Percentiles rank a stretch among this genome's conserved stretches.
These are phyloP conservation scores for Sphagnurus paluster DNA, from an alignment of 1,284 basidiomycete genomes.

Conservation along the genomic window DNA sequence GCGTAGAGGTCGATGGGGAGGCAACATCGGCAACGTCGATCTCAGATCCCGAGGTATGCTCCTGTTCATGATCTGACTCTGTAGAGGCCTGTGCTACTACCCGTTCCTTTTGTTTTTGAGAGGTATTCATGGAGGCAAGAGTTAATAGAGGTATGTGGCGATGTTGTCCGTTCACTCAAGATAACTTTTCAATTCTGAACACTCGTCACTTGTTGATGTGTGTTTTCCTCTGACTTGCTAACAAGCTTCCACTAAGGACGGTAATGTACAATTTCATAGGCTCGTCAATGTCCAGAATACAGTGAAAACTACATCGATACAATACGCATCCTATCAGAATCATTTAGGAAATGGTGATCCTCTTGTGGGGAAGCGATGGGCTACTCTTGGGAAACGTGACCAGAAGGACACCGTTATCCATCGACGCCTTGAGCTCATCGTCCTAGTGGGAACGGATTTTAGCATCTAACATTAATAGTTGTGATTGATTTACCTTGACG, in stretches of 20 bases:
- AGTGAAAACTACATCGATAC: no score
- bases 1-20: constrained; percentile 38
- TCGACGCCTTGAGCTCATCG: constrained; percentile 18
- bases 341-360: no score
- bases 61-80: constrained; percentile 21
- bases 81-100: constrained; percentile 22
- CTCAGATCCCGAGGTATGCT: constrained; percentile 25
- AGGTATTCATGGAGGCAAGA: constrained; percentile 21
- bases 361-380: constrained; percentile 23
- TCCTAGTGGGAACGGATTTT: not conserved
- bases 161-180: no score
- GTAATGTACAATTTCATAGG: no score
- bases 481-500: constrained; percentile 36
- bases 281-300: no score
- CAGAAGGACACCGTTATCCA: constrained; percentile 25
- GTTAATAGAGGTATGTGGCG: not conserved
- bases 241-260: not conserved
- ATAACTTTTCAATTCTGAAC: no score
- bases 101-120: constrained; percentile 28
- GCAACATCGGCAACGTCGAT: constrained; percentile 19
- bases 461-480: not conserved
- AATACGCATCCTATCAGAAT: no score
- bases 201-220: constrained; percentile 3
- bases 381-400: constrained; percentile 25
- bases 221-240: not conserved